Base-by-base conservation (phyloP, 2,329 filamentous ascomycete species). In the Annulohypoxylon truncatum region DNA sequence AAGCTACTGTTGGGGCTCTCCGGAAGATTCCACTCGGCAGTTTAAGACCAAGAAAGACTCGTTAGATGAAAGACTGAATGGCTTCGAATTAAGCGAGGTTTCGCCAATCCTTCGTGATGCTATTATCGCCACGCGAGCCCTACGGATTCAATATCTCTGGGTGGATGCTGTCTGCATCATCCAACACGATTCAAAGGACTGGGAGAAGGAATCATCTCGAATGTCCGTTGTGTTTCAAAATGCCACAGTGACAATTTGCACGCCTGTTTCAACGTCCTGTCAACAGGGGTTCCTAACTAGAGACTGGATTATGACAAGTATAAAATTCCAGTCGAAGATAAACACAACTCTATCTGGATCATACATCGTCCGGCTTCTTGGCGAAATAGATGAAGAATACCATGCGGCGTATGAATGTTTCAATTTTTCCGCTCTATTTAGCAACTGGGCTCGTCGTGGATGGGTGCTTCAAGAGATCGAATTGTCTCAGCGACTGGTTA, bases 151-250 rank as follows among this genome's bases (percentile, higher is more conserved):
- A 6, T 69, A 69, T 24, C 47, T 65, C 10, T 67, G 67, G 67
- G 42, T 67, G 8, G 67, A 69, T 33, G 56, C 60, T 10, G 28
- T 69, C 2, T 69, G 67, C 15, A 69, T 69, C 3, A 22, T 69
- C 6, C 67, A 69, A 35, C 57, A 69, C 10, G 64, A 69, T 20
- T 15, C n/a, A 7, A 31, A 62, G 1, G 64, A 69, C 38, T 62
- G 57, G 57, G 55, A 59, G 26, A 59, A 46, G 22, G 67, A 67
- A 6, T 66, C 66, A 2, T 38, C 66, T 18, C 35, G 42, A n/a
- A 66, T 69, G 51, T 59, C 46, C n/a, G 4, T 46, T 7, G 52
- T 67, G 7, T 67, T 56, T 29, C 35, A 47, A 5, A 64, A 57
- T 22, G 47, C 64, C 1, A 29, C 52, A 1, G 1, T 66, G n/a